Evolutionary conservation across 2,329 filamentous ascomycete species (phyloP).

Genomic region (Fonsecaea erecta): DNA sequence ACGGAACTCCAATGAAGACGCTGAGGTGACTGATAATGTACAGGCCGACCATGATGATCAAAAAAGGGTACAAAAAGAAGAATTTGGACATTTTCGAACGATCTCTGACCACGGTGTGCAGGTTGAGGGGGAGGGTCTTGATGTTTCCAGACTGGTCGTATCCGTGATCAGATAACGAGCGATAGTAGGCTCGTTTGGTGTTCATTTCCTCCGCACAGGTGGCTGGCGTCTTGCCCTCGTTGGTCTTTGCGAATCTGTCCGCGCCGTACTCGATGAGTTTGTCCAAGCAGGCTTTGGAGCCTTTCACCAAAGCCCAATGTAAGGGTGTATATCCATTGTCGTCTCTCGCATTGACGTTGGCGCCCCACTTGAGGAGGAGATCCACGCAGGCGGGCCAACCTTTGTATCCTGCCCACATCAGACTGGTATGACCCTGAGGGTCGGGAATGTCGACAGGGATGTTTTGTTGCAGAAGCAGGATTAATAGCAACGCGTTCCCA

Average conservation of each 20-base stretch:
- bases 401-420: constrained; percentile 99
- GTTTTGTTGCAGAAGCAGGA: constrained; percentile 89
- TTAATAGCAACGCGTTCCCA: constrained; percentile 87
- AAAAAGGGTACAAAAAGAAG: constrained; percentile 86
- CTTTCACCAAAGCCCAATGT: constrained; percentile 96
- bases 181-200: constrained; percentile 78
- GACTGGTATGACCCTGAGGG: constrained; percentile 84
- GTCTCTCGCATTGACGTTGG: constrained; percentile 86
- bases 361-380: constrained; percentile 90
- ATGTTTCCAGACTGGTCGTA: constrained; percentile 79
- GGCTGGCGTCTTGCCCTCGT: constrained; percentile 86
- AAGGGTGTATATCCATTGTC: constrained; percentile 92
- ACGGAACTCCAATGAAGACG: constrained; percentile 75
- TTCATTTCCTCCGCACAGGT: constrained; percentile 89
- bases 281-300: constrained; percentile 83
- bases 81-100: constrained; percentile 79
- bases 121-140: constrained; percentile 71
- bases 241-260: constrained; percentile 87
- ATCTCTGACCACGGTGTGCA: constrained; percentile 74
- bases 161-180: constrained; percentile 80
- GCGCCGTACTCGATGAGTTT: constrained; percentile 95
- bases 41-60: constrained; percentile 72
- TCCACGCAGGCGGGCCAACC: constrained; percentile 92
- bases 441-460: constrained; percentile 92
- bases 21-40: constrained; percentile 74